Evolutionary conservation across 805 yeast species (phyloP).

Genomic region (Ogataea allantospora): DNA sequence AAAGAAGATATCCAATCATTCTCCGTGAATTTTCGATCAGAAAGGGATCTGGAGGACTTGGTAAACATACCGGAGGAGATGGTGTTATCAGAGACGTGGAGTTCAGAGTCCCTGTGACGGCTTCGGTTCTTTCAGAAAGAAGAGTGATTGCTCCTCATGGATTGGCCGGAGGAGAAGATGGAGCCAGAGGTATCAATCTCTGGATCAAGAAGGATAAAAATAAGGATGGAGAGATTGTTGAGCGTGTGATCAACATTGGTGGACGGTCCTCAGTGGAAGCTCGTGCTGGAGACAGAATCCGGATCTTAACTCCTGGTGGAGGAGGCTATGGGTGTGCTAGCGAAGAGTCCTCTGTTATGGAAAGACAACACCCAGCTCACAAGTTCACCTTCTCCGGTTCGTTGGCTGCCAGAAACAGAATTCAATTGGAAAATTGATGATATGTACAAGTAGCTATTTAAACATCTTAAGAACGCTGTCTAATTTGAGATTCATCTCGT

Average conservation of each 20-base stretch:
- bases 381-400: constrained; percentile 33
- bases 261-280: constrained; percentile 67
- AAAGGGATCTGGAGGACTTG: constrained; percentile 75
- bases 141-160: constrained; percentile 87
- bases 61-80: constrained; percentile 73
- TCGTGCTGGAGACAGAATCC: constrained; percentile 60
- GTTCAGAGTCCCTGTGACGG: constrained; percentile 67
- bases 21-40: constrained; percentile 71
- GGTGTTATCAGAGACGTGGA: constrained; percentile 86
- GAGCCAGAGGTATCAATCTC: constrained; percentile 65
- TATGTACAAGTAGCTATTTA: constrained; percentile 11
- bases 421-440: constrained; percentile 31
- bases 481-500: constrained; percentile 82
- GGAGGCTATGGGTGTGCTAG: constrained; percentile 67
- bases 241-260: constrained; percentile 52
- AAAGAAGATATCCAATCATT: constrained; percentile 82
- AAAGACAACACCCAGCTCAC: constrained; percentile 13
- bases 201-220: constrained; percentile 39
- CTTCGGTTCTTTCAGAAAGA: constrained; percentile 83
- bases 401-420: constrained; percentile 29
- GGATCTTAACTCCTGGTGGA: constrained; percentile 80
- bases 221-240: constrained; percentile 33
- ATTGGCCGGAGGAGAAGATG: constrained; percentile 76
- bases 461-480: constrained; percentile 79
- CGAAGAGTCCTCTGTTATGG: constrained; percentile 1